Evolutionary conservation across 805 yeast species (phyloP), one percentile per base, ranked within the genome.

Genomic region (Kuraishia hungarica): DNA sequence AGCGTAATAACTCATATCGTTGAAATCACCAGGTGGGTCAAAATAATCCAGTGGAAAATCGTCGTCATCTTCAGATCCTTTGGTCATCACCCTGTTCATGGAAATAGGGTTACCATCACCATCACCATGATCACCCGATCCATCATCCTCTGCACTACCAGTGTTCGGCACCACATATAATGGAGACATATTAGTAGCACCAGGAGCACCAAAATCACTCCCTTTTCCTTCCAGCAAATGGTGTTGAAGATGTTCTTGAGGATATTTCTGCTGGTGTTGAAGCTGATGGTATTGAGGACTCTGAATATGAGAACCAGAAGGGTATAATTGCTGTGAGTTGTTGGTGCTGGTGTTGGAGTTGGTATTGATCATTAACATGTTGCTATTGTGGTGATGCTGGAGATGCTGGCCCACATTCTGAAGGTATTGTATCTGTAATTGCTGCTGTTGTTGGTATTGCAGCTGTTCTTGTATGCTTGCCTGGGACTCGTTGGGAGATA

Each of bases 11-110:
- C 17, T 35, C 43, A 35, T 6, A 35, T 35, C 15, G 43, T 7
- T 15, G 43, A 35, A 35, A 35, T 35, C 43, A 7, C 43, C 43
- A 35, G 43, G 43, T 2, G 43, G 43, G 17, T 35, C 43, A 15
- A 86, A 77, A 64, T 83, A 85, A 60, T 86, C 91, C 55, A 86
- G 67, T 2, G 92, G 91, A 69, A 86, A 86, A 62, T 85, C 91
- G 57, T 84, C 86, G 52, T 81, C 84, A 29, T 75, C 74, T 24
- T 71, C 73, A 2, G 49, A 11, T 11, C 49, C 49, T 11, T 47
- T 22, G 49, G 21, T 47, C 20, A 13, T 47, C 20, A 10, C 10
- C 24, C 24, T 10, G n/a, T 15, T 35, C n/a, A 35, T 8, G 11
- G 43, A 13, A 10, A 15, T 13, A 3, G 43, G 17, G 10, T 26